Evolutionary conservation across 2,329 filamentous ascomycete genomes (phyloP), one percentile per base, ranked within the genome.

Genomic region (Pseudofabraea citricarpa): DNA sequence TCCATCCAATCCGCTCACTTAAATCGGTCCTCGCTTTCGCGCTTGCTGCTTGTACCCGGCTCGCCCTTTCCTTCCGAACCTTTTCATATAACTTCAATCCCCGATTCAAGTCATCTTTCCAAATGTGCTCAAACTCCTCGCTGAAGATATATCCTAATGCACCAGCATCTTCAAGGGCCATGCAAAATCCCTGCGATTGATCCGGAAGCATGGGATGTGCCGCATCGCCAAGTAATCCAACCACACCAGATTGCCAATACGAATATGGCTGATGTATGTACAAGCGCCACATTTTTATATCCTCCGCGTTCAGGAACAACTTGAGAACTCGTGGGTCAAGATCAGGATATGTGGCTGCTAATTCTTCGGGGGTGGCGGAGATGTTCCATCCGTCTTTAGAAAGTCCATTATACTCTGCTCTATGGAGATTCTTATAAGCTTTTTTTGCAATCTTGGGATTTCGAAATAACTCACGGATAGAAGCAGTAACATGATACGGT

Each of bases 401-500:
- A 6, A 48, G 40, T 26, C 40, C 47, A 31, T 52, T 52, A 12
- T 38, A 27, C 12, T 22, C 69, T 12, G 35, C 21, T 12, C 27
- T 31, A 31, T n/a, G n/a, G n/a, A n/a, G n/a, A n/a, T n/a, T n/a
- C n/a, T n/a, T n/a, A n/a, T n/a, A n/a, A n/a, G n/a, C n/a, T n/a
- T n/a, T n/a, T n/a, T n/a, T n/a, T n/a, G n/a, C n/a, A n/a, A n/a
- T n/a, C n/a, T n/a, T n/a, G n/a, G n/a, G n/a, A n/a, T n/a, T n/a
- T n/a, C n/a, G n/a, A n/a, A n/a, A n/a, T n/a, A n/a, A 5, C 27
- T 1, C 75, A 70, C 0, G 80, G 75, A 62, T 83, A 85, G 68
- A 85, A 85, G 64, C 81, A 84, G 64, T 86, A 86, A 64, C 83
- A 86, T 0, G 79, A 83, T 3, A 85, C 68, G 3, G 85, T 64